Percentiles rank a stretch among this genome's conserved stretches.
Conservation (phyloP, 352 stramenopile genomes). For the Pythium volutum region DNA sequence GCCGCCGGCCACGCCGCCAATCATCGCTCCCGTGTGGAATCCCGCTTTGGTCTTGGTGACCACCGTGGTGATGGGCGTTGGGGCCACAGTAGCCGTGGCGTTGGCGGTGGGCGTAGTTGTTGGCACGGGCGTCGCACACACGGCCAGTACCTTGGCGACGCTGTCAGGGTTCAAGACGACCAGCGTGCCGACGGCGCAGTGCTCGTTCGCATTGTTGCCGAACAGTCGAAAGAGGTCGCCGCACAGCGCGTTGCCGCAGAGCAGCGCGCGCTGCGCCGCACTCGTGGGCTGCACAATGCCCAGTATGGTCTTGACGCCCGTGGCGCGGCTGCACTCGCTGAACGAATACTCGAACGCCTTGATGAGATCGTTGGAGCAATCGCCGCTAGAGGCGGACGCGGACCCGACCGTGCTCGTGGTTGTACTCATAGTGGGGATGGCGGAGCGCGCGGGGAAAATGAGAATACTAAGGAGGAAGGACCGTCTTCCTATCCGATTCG, state of each 20-base stretch:
- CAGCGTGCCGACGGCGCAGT: not conserved
- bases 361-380: not conserved
- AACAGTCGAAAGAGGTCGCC: slow-evolving; percentile 10
- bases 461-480: too few relatives aligned
- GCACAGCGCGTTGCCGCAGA: slow-evolving; percentile 2
- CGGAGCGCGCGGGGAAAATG: too few relatives aligned
- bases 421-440: not conserved
- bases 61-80: not conserved
- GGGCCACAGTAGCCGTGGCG: not conserved
- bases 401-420: not conserved
- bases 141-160: not conserved
- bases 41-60: not conserved
- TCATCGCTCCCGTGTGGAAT: not conserved
- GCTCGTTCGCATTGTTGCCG: slow-evolving; percentile 6
- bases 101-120: not conserved
- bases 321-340: not conserved
- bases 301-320: not conserved
- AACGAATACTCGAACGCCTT: not conserved
- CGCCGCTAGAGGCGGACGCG: not conserved
- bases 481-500: too few relatives aligned
- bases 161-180: not conserved
- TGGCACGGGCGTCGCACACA: not conserved
- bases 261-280: not conserved
- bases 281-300: slow-evolving; percentile 1
- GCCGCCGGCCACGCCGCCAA: not conserved